Evolutionary conservation across 2,329 filamentous ascomycete genomes (phyloP).

Genomic region (Aspergillus costaricaensis): DNA sequence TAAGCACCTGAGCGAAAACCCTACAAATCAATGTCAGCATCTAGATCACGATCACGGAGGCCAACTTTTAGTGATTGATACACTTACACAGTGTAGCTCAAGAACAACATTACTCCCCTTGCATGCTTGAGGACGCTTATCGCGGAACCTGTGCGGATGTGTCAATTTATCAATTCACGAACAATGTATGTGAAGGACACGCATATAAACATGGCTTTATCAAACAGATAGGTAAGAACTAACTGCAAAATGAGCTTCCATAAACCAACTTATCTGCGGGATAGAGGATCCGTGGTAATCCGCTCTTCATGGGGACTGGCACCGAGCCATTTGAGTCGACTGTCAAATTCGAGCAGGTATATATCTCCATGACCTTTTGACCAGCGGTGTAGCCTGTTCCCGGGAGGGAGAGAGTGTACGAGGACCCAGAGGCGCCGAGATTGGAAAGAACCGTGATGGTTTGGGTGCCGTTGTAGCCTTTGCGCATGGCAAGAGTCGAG

Average conservation of each 20-base stretch:
- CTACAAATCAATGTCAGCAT: too few relatives aligned
- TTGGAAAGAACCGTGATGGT: constrained; percentile 46
- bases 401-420: constrained; percentile 29
- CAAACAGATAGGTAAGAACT: background rate
- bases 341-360: constrained; percentile 45
- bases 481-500: constrained; percentile 47
- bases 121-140: too few relatives aligned
- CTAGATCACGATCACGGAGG: too few relatives aligned
- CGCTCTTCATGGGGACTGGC: constrained; percentile 45
- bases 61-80: too few relatives aligned
- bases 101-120: too few relatives aligned
- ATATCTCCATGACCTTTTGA: constrained; percentile 28
- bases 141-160: too few relatives aligned
- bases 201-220: too few relatives aligned
- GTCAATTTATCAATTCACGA: too few relatives aligned
- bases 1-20: too few relatives aligned
- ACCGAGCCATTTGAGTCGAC: constrained; percentile 48
- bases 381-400: constrained; percentile 30
- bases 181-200: too few relatives aligned
- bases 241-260: constrained; percentile 16
- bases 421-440: constrained; percentile 36
- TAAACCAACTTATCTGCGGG: constrained; percentile 15
- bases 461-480: constrained; percentile 43
- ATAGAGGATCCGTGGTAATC: constrained; percentile 46
- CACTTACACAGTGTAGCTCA: too few relatives aligned